Base-by-base conservation (phyloP, 106 monocot species). In the Apostasia ramifera region DNA sequence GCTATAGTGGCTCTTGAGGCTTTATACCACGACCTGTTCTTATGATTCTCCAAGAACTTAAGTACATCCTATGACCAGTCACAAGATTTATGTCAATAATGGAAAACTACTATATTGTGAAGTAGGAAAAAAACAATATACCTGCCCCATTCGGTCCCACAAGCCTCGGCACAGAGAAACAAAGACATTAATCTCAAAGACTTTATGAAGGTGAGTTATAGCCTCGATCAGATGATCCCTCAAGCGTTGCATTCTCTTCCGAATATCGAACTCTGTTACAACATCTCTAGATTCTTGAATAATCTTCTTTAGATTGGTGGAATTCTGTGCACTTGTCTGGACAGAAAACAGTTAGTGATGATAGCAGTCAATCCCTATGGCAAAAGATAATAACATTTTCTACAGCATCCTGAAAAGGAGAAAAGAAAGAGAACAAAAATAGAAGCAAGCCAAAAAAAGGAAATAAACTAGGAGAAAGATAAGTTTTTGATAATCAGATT, bases 81-180 rank as follows among this genome's bases (percentile, higher is more conserved):
- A 66, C 1, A 10, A 4, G 40, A n/a, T 6, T 54, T 26, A 26
- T 26, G 26, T 26, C 26, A 26, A 26, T 26, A 26, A 26, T 26
- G 26, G 15, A 37, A 13, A 37, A 6, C 9, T 46, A 53, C 3
- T 5, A 1, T 44, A 64, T 0, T 2, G 7, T 12, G 37, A 26
- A 66, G 1, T 39, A 8, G 51, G 1, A 11, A 12, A 58, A 2
- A 45, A 42, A 6, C 9, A 40, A 61, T 1, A 45, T 66, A 95
- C 91, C 82, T 95, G 95, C n/a, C 97, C 97, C 87, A 98, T 81
- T 15, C 97, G 78, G 38, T 98, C 90, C 97, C 97, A 98, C 47
- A 85, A 84, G 14, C 92, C 86, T 67, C 97, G 80, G 43, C 92
- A 98, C 50, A 92, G 53, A 39, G 85, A 71, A 51, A 98, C 76